phyloP scores from a whole-genome alignment of 2,329 filamentous ascomycete species.

The Fusarium caatingaense region DNA sequence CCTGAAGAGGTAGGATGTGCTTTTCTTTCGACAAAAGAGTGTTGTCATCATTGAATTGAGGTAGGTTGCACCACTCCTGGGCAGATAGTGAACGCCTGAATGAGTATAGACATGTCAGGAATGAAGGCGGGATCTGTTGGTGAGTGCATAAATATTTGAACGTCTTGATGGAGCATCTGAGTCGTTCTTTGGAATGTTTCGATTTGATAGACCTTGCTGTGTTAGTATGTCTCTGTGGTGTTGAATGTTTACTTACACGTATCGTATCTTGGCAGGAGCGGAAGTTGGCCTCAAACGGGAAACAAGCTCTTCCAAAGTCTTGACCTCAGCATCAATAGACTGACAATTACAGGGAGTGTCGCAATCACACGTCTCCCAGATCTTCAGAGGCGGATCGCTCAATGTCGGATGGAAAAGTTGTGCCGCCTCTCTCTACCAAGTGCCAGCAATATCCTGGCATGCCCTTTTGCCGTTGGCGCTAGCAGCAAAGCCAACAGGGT shows the following conservation, averaged over 20 bases:
- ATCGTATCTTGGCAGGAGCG: constrained; percentile 11
- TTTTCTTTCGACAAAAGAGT: neutral
- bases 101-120: constrained; percentile 19
- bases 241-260: constrained; percentile 23
- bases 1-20: neutral
- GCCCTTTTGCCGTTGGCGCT: neutral
- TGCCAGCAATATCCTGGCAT: neutral
- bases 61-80: constrained; percentile 24
- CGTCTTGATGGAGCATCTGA: neutral
- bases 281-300: neutral
- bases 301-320: neutral
- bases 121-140: constrained; percentile 19
- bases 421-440: constrained; percentile 6
- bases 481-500: neutral
- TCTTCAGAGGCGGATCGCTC: neutral
- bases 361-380: constrained; percentile 11
- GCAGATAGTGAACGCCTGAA: neutral
- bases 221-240: too few species aligned
- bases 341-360: neutral
- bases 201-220: constrained; percentile 18
- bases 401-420: neutral
- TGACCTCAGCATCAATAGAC: neutral
- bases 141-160: constrained; percentile 32
- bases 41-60: constrained; percentile 29
- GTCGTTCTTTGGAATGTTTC: constrained; percentile 6